Evolutionary conservation across 306 rosid genomes (phyloP), one percentile per base, ranked within the genome.

Genomic region (Cucumis cinereus): DNA sequence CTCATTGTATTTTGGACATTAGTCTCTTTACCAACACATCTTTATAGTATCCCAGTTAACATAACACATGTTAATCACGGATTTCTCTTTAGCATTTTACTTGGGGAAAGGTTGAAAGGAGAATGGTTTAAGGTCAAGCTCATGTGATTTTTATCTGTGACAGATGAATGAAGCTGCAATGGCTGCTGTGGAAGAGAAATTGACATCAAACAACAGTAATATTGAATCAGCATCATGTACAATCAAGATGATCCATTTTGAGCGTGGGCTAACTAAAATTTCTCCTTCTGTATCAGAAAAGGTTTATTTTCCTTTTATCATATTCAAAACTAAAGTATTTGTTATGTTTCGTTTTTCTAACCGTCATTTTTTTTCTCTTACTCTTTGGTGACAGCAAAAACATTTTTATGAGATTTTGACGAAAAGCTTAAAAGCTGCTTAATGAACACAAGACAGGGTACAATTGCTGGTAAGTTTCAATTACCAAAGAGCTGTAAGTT

Each of bases 101-200:
- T 22, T 55, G 60, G 28, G 60, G 14, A 55, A 55, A 15, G 60
- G 60, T 0, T n/a, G 60, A 55, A 54, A 23, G 57, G 57, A 49
- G 56, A 52, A 52, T 55, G 26, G 24, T n/a, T 2, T n/a, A 23
- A 24, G 70, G 70, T 33, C 70, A 38, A 40, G 4, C 26, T 64
- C 9, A 38, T 40, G 26, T 30, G 33, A 66, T 41, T 67, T 20
- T 67, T 4, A n/a, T n/a, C 33, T 30, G 23, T 41, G 73, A 7
- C 73, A 67, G 73, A 67, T 41, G 73, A 67, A 67, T 12, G 73
- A 67, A 23, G 73, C 73, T 67, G 73, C 73, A 67, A 67, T 67
- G 73, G 54, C 54, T 67, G 73, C 73, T 13, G 22, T 67, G 73
- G 73, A 67, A 67, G 73, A 67, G 22, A 67, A 41, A 41, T 41